Evolutionary conservation across 2,329 filamentous ascomycete genomes (phyloP).

Genomic region (Aspergillus ustus): DNA sequence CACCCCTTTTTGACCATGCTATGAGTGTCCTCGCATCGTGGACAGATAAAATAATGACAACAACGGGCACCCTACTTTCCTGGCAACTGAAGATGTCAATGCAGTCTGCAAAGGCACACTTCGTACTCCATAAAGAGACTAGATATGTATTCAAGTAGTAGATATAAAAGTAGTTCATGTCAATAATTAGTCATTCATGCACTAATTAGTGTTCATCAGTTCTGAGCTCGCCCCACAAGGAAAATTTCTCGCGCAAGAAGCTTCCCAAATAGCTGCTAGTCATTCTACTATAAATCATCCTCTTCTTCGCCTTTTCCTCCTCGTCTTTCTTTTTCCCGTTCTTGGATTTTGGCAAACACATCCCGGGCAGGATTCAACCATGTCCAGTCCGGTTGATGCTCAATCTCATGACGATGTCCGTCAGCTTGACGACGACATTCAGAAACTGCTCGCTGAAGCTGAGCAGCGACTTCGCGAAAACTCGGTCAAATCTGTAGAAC

Average conservation of each 20-base stretch:
- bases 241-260: conserved; percentile 7
- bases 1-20: too few relatives aligned
- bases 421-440: conserved; percentile 67
- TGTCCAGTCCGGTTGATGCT: background rate
- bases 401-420: conserved; percentile 39
- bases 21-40: too few relatives aligned
- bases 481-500: background rate
- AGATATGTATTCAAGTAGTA: background rate
- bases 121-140: too few relatives aligned
- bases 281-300: conserved; percentile 10
- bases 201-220: background rate
- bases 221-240: conserved; percentile 9
- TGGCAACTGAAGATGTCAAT: too few relatives aligned
- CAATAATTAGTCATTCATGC: background rate
- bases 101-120: too few relatives aligned
- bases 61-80: too few relatives aligned
- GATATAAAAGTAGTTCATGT: background rate
- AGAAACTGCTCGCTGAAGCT: conserved; percentile 66
- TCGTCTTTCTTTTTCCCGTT: background rate
- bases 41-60: too few relatives aligned
- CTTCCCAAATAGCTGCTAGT: background rate
- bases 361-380: background rate
- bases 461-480: conserved; percentile 58
- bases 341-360: background rate
- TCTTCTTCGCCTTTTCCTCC: background rate